Evolutionary conservation across 441 rosid species (phyloP).

Genomic region (Pelargonium cotyledonis): DNA sequence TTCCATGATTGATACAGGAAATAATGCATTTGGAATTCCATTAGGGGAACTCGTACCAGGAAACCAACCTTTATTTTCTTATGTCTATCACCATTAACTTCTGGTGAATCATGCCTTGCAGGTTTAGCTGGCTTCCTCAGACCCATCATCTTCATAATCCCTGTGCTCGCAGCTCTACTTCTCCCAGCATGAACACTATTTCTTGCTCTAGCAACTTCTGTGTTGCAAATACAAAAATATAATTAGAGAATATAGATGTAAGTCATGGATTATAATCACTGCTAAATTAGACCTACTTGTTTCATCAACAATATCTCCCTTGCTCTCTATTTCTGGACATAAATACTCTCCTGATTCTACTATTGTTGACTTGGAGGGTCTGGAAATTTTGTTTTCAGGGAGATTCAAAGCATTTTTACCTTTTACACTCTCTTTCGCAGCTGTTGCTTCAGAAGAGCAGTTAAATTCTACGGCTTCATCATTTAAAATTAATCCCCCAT

Average conservation of each 20-base stretch:
- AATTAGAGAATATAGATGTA: conserved; percentile 16
- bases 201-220: conserved; percentile 35
- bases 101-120: conserved; percentile 23
- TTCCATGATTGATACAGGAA: neutral
- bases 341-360: conserved; percentile 31
- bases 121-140: conserved; percentile 46
- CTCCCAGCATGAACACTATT: conserved; percentile 26
- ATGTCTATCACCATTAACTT: conserved; percentile 28
- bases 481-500: conserved; percentile 18
- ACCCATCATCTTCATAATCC: conserved; percentile 55
- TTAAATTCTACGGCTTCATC: conserved; percentile 20
- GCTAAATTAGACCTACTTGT: conserved; percentile 30
- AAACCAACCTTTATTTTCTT: conserved; percentile 41
- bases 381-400: conserved; percentile 26
- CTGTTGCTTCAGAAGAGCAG: conserved; percentile 18
- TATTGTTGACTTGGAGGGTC: conserved; percentile 27
- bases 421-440: conserved; percentile 20
- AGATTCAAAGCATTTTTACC: conserved; percentile 22
- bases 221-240: conserved; percentile 20
- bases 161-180: conserved; percentile 32
- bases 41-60: too few species aligned
- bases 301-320: conserved; percentile 31
- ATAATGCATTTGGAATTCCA: neutral
- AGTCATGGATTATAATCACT: conserved; percentile 12
- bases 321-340: conserved; percentile 34